These are phyloP conservation scores for Hyphopichia homilentoma DNA, from an alignment of 805 yeast genomes.

Conservation along the genomic window DNA sequence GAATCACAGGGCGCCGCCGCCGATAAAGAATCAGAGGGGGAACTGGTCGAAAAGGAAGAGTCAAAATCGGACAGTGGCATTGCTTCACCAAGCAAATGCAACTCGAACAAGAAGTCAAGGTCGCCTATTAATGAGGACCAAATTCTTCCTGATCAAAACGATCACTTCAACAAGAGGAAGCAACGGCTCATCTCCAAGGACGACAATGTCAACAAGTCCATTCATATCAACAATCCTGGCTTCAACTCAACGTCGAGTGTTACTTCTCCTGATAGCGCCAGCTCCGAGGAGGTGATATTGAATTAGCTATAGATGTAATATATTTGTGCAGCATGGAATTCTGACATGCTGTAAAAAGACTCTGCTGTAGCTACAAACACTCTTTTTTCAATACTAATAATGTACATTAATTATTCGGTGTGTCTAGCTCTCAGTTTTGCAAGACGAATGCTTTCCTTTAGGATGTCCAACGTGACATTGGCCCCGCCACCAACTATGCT, in stretches of 20 bases:
- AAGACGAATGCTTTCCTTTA: constrained; percentile 45
- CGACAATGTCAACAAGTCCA: constrained; percentile 16
- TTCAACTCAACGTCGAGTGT: constrained; percentile 1
- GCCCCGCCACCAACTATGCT: constrained; percentile 35
- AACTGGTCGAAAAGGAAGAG: constrained; percentile 2
- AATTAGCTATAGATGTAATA: too few relatives aligned
- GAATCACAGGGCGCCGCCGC: constrained; percentile 2
- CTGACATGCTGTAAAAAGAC: too few relatives aligned
- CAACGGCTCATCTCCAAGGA: constrained; percentile 23
- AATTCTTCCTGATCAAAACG: constrained; percentile 8
- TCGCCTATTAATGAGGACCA: constrained; percentile 9
- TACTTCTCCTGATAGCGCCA: constrained; percentile 2
- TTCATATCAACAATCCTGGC: constrained; percentile 15
- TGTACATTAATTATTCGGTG: constrained; percentile 2
- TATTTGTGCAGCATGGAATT: too few relatives aligned
- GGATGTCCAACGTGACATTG: constrained; percentile 42
- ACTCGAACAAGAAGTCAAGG: constrained; percentile 5
- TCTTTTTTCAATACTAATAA: too few relatives aligned
- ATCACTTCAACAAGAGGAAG: constrained; percentile 17
- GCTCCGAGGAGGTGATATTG: too few relatives aligned
- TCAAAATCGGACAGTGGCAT: background rate
- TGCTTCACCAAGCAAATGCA: background rate
- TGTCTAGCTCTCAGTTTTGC: constrained; percentile 47
- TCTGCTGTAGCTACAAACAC: too few relatives aligned
- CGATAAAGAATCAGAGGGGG: constrained; percentile 2